A percentile compares a stretch with the other conserved stretches of the same genome.
phyloP scores from a whole-genome alignment of 352 stramenopile genomes.

The Globisporangium iwayamae region DNA sequence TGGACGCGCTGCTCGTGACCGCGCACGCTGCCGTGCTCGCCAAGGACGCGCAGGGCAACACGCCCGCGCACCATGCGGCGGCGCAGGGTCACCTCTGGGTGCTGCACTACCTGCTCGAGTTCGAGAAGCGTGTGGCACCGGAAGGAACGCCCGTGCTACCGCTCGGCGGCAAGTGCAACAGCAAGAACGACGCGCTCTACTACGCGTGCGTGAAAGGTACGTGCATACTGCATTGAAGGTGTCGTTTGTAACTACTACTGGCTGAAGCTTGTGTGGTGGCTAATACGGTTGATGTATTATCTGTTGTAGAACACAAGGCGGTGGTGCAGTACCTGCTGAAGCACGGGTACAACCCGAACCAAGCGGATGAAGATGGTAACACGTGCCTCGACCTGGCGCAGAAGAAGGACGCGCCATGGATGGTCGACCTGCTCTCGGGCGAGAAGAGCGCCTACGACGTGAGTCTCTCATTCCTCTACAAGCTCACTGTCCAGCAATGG shows the following conservation, averaged over 20 bases:
- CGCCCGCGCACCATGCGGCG: slow-evolving; percentile 63
- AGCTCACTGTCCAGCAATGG: neutral
- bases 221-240: neutral
- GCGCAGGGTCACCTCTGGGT: slow-evolving; percentile 69
- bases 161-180: slow-evolving; percentile 31
- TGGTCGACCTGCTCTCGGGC: slow-evolving; percentile 42
- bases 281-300: neutral
- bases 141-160: slow-evolving; percentile 5
- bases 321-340: slow-evolving; percentile 68
- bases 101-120: slow-evolving; percentile 69
- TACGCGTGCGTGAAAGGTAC: slow-evolving; percentile 47
- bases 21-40: slow-evolving; percentile 45
- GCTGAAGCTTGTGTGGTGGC: neutral
- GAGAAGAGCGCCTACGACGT: slow-evolving; percentile 32
- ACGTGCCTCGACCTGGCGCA: slow-evolving; percentile 43
- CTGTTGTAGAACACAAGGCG: slow-evolving; percentile 46
- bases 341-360: slow-evolving; percentile 48
- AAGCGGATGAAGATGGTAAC: slow-evolving; percentile 35
- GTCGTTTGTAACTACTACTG: neutral
- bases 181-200: slow-evolving; percentile 44
- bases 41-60: slow-evolving; percentile 62
- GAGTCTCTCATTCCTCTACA: neutral
- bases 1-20: slow-evolving; percentile 51
- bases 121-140: slow-evolving; percentile 22
- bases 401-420: slow-evolving; percentile 35